Conservation (phyloP, 495 filamentous ascomycete species). For the Aspergillus olivimuriae region DNA sequence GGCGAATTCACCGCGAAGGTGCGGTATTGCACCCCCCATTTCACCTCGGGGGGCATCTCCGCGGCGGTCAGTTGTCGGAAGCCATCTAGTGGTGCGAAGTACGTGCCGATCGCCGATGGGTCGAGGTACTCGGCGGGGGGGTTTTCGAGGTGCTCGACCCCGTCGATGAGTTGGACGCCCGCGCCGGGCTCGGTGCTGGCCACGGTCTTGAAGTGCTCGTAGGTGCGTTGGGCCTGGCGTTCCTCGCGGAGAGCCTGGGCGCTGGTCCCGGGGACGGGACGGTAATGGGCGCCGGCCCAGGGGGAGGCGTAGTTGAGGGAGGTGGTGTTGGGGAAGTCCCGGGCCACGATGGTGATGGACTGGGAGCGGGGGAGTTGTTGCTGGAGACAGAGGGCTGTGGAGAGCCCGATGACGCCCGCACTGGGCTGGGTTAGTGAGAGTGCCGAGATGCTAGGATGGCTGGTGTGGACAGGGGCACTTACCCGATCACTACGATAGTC, state of each 20-base stretch:
- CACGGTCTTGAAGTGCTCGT: conserved; percentile 40
- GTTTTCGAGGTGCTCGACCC: conserved; percentile 54
- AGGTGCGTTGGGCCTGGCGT: conserved; percentile 45
- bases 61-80: conserved; percentile 33
- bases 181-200: conserved; percentile 34
- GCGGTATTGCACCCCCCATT: conserved; percentile 51
- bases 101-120: conserved; percentile 14
- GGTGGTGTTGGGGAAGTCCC: conserved; percentile 45
- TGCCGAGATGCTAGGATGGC: conserved; percentile 1
- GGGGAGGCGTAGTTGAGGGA: conserved; percentile 59
- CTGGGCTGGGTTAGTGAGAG: conserved; percentile 24
- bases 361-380: conserved; percentile 26
- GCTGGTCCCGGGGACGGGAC: conserved; percentile 43
- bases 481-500: conserved; percentile 43
- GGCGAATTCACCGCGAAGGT: conserved; percentile 57
- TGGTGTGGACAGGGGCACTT: conserved; percentile 5
- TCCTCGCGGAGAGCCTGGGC: conserved; percentile 40
- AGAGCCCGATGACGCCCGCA: conserved; percentile 54
- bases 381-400: conserved; percentile 46
- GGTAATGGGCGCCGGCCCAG: conserved; percentile 61
- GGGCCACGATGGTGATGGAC: conserved; percentile 48
- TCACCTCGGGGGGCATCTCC: conserved; percentile 42
- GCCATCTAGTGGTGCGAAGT: conserved; percentile 30
- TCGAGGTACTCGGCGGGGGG: conserved; percentile 41
- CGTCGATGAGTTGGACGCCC: conserved; percentile 48